A percentile compares a stretch with the other conserved stretches of the same genome.
These are phyloP conservation scores for Triticum dicoccoides DNA, from an alignment of 176 grass and related monocot species.

Conservation along the genomic window DNA sequence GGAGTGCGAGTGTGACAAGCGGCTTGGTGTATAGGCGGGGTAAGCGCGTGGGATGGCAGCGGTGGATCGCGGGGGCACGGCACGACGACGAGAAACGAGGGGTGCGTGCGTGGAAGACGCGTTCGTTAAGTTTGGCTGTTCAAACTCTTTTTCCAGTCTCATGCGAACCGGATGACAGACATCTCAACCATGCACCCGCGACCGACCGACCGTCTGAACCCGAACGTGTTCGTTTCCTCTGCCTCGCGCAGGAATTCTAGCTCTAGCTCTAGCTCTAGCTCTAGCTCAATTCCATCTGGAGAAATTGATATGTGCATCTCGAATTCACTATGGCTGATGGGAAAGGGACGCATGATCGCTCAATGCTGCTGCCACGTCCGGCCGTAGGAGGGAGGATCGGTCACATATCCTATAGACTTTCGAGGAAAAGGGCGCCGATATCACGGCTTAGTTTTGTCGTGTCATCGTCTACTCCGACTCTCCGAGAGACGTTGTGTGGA, in stretches of 20 bases:
- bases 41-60: neutral
- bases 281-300: neutral
- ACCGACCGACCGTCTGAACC: conserved; percentile 13
- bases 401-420: too few relatives aligned
- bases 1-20: neutral
- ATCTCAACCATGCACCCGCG: neutral
- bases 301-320: neutral
- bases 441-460: too few relatives aligned
- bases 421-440: too few relatives aligned
- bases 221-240: neutral
- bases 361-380: too few relatives aligned
- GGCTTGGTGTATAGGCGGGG: neutral
- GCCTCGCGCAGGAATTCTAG: neutral
- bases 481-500: too few relatives aligned
- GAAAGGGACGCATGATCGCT: too few relatives aligned
- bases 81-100: neutral
- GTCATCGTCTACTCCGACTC: too few relatives aligned
- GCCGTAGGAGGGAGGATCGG: too few relatives aligned
- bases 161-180: neutral
- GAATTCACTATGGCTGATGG: too few relatives aligned
- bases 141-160: neutral
- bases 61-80: conserved; percentile 30
- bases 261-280: neutral
- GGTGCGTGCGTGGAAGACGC: conserved; percentile 23
- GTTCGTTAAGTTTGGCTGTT: conserved; percentile 11